A percentile compares a stretch with the other conserved stretches of the same genome.
Evolutionary conservation across 176 grass and related monocot genomes (phyloP).

Genomic region (Themeda triandra): DNA sequence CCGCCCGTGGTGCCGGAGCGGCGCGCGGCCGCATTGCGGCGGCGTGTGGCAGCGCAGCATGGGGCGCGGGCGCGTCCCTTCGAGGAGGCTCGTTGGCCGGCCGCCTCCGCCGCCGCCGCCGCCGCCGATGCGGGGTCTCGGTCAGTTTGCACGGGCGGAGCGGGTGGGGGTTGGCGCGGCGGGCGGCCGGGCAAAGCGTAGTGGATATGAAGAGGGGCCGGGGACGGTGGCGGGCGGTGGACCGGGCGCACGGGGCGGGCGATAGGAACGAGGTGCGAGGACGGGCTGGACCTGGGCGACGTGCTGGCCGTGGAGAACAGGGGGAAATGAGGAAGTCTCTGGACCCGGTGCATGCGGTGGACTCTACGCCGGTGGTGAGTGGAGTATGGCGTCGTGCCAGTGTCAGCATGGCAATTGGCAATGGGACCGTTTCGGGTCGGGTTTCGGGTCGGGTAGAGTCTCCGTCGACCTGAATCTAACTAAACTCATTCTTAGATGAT

Average conservation of each 20-base stretch:
- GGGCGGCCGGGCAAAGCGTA: not conserved
- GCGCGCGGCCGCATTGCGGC: constrained; percentile 45
- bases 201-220: not conserved
- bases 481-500: too few relatives aligned
- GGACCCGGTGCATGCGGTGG: not conserved
- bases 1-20: constrained; percentile 3
- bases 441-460: too few relatives aligned
- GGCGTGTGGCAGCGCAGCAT: constrained; percentile 59
- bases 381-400: too few relatives aligned
- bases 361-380: not conserved
- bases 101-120: not conserved
- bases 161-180: not conserved
- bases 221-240: not conserved
- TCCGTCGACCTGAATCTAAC: too few relatives aligned
- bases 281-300: not conserved
- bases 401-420: too few relatives aligned
- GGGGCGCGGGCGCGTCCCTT: not conserved
- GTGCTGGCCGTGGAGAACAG: not conserved
- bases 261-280: constrained; percentile 52
- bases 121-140: constrained; percentile 6
- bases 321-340: not conserved
- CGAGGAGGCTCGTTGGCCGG: not conserved
- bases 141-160: constrained; percentile 11
- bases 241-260: constrained; percentile 21
- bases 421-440: too few relatives aligned